Evolutionary conservation across 75 land plant genomes (phyloP).

Genomic region (Picea sitchensis): DNA sequence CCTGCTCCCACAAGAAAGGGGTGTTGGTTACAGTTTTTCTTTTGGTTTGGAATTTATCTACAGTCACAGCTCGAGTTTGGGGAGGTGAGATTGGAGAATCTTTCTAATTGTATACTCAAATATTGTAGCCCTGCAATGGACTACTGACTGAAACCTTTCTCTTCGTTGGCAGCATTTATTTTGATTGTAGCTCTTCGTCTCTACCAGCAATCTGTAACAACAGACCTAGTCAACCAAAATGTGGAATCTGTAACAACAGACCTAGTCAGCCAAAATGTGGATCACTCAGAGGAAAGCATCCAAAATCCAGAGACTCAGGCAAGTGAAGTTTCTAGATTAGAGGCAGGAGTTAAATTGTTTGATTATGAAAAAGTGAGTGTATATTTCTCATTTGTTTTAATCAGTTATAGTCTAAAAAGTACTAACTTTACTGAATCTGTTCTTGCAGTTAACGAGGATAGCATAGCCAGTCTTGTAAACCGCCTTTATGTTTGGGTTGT

Average conservation of each 20-base stretch:
- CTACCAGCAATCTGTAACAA: conserved; percentile 18
- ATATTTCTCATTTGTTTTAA: too few relatives aligned
- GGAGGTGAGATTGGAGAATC: conserved; percentile 42
- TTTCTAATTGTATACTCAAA: neutral
- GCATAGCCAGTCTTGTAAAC: too few relatives aligned
- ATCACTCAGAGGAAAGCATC: too few relatives aligned
- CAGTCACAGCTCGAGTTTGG: conserved; percentile 70
- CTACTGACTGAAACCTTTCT: neutral
- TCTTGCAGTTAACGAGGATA: too few relatives aligned
- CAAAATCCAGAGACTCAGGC: too few relatives aligned
- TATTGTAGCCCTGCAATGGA: neutral
- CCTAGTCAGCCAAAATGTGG: neutral
- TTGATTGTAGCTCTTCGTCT: conserved; percentile 22
- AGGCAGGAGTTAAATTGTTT: too few relatives aligned
- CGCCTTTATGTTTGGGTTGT: too few relatives aligned
- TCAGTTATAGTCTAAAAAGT: too few relatives aligned
- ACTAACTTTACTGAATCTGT: too few relatives aligned
- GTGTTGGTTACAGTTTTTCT: conserved; percentile 44
- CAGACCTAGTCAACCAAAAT: neutral
- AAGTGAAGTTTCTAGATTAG: too few relatives aligned
- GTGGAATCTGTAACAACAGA: conserved; percentile 1
- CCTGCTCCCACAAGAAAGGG: conserved; percentile 82
- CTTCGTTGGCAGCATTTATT: conserved; percentile 20
- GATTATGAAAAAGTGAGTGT: too few relatives aligned
- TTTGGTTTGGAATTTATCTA: conserved; percentile 68